phyloP scores from a whole-genome alignment of 148 eudicot species.

The Cornus suecica region DNA sequence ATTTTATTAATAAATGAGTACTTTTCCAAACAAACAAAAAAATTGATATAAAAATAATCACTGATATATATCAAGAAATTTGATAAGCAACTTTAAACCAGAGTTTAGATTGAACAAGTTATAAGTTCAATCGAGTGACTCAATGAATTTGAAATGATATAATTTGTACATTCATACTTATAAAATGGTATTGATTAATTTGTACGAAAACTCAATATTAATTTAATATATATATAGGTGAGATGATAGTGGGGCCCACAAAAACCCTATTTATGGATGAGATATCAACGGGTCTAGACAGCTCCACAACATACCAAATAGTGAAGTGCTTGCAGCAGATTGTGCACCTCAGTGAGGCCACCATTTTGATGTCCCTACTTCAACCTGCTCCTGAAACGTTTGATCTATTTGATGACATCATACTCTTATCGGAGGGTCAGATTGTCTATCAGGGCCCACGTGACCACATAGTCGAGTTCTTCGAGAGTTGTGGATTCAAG shows the following conservation, averaged over 20 bases:
- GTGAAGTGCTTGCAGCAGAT: conserved; percentile 85
- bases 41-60: too few relatives aligned
- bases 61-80: too few relatives aligned
- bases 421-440: conserved; percentile 77
- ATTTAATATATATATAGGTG: conserved; percentile 40
- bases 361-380: conserved; percentile 71
- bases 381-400: conserved; percentile 94
- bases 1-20: too few relatives aligned
- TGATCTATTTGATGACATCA: conserved; percentile 77
- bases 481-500: conserved; percentile 69
- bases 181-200: too few relatives aligned
- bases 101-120: too few relatives aligned
- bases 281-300: conserved; percentile 91
- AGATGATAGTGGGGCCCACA: conserved; percentile 85
- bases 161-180: too few relatives aligned
- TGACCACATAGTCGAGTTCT: conserved; percentile 65
- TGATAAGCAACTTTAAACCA: too few relatives aligned
- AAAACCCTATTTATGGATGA: conserved; percentile 93
- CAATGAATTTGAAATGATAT: too few relatives aligned
- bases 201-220: too few relatives aligned
- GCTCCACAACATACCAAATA: conserved; percentile 85
- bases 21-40: too few relatives aligned
- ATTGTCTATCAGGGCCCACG: conserved; percentile 86
- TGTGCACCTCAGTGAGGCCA: conserved; percentile 68
- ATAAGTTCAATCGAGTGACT: too few relatives aligned